Evolutionary conservation across 2,329 filamentous ascomycete genomes (phyloP).

Genomic region (Fusarium dimerum): DNA sequence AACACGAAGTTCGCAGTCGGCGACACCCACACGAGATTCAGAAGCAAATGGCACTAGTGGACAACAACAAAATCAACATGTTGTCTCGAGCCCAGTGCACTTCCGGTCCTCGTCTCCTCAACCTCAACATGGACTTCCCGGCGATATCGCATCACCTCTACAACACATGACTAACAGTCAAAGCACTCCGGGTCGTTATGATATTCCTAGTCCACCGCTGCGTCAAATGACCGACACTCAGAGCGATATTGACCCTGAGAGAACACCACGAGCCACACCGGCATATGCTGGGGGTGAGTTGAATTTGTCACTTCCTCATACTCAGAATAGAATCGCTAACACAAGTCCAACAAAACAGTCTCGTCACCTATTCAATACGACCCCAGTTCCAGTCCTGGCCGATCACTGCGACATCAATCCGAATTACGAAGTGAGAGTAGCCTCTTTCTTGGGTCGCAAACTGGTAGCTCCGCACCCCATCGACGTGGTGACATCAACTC

Average conservation of each 20-base stretch:
- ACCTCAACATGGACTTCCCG: conserved; percentile 31
- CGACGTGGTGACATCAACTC: conserved; percentile 87
- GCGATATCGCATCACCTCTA: conserved; percentile 54
- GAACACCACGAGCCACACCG: conserved; percentile 69
- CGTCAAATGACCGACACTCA: conserved; percentile 61
- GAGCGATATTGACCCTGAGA: conserved; percentile 55
- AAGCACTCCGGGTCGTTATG: conserved; percentile 43
- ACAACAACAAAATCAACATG: conserved; percentile 46
- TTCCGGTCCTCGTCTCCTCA: conserved; percentile 57
- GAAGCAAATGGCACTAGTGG: conserved; percentile 44
- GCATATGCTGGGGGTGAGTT: conserved; percentile 62
- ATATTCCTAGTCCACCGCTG: conserved; percentile 59
- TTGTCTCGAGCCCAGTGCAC: conserved; percentile 80
- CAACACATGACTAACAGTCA: conserved; percentile 59
- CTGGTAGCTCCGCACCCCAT: conserved; percentile 49
- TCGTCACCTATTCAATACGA: conserved; percentile 93
- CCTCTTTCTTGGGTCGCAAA: conserved; percentile 74
- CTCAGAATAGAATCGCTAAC: neutral
- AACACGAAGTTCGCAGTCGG: conserved; percentile 53
- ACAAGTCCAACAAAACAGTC: conserved; percentile 53
- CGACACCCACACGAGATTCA: conserved; percentile 43
- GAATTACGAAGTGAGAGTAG: conserved; percentile 82
- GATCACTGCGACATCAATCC: conserved; percentile 61
- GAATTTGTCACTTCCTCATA: neutral
- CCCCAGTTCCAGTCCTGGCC: conserved; percentile 84